Percentiles rank a stretch among this genome's conserved stretches.
These are phyloP conservation scores for Coprinopsis cinerea DNA, from an alignment of 768 basidiomycete species.

Conservation along the genomic window DNA sequence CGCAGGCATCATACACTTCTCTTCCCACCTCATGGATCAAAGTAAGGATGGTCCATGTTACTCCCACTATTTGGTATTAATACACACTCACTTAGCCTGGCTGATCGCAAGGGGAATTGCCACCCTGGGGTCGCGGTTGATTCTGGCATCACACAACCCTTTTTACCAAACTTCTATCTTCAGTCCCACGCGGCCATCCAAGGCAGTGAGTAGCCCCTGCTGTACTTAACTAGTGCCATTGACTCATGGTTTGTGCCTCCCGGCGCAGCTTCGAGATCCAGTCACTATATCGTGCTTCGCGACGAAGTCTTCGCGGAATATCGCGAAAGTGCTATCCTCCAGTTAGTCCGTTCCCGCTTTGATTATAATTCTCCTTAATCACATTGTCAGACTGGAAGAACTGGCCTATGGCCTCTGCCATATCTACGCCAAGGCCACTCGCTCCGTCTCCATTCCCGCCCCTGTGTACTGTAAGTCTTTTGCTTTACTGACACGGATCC, in stretches of 20 bases:
- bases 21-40: conserved; percentile 12
- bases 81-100: not conserved
- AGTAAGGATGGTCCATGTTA: not conserved
- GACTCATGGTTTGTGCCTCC: too few species aligned
- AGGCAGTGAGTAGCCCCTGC: conserved; percentile 51
- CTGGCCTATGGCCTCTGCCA: conserved; percentile 21
- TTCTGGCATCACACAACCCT: conserved; percentile 36
- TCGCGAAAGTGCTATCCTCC: not conserved
- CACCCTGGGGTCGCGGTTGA: conserved; percentile 44
- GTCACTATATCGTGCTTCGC: conserved; percentile 23
- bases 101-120: conserved; percentile 42
- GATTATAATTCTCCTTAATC: not conserved
- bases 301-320: conserved; percentile 17
- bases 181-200: conserved; percentile 51
- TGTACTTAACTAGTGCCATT: too few species aligned
- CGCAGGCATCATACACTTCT: conserved; percentile 25
- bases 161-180: conserved; percentile 46
- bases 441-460: conserved; percentile 26
- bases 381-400: conserved; percentile 20
- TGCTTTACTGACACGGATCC: not conserved
- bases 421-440: conserved; percentile 25
- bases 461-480: conserved; percentile 26
- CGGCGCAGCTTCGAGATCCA: conserved; percentile 21
- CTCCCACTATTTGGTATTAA: not conserved
- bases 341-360: not conserved